Evolutionary conservation across 805 yeast genomes (phyloP).

Genomic region (Diddensiella caesifluorescens): DNA sequence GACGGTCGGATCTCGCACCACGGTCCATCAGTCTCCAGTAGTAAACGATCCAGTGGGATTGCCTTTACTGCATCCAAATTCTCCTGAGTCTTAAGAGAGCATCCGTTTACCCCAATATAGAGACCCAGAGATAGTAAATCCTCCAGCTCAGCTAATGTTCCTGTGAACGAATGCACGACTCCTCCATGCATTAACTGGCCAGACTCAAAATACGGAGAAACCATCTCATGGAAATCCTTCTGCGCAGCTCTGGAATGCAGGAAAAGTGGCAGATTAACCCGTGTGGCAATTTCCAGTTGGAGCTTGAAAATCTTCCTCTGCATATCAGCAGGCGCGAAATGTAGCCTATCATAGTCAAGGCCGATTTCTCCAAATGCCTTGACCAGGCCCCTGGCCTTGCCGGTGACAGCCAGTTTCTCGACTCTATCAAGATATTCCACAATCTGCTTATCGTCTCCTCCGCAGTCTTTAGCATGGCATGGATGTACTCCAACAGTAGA

Average conservation of each 20-base stretch:
- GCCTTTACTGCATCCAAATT: constrained; percentile 58
- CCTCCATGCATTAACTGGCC: constrained; percentile 47
- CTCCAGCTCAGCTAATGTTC: constrained; percentile 58
- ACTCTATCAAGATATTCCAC: constrained; percentile 46
- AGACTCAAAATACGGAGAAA: constrained; percentile 51
- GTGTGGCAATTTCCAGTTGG: constrained; percentile 61
- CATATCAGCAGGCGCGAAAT: constrained; percentile 61
- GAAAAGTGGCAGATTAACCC: constrained; percentile 65
- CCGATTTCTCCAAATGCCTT: constrained; percentile 95
- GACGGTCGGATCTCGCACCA: constrained; percentile 94
- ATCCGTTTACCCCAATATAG: constrained; percentile 84
- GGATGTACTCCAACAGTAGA: constrained; percentile 96
- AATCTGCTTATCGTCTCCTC: too few species aligned
- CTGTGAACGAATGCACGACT: constrained; percentile 96
- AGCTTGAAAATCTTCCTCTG: constrained; percentile 63
- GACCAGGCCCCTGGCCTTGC: constrained; percentile 47
- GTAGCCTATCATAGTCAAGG: constrained; percentile 84
- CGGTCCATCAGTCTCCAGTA: constrained; percentile 95
- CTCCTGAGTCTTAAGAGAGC: constrained; percentile 76
- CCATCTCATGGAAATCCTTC: constrained; percentile 63
- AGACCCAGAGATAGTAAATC: constrained; percentile 54
- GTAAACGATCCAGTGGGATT: constrained; percentile 65
- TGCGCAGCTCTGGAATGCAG: constrained; percentile 86
- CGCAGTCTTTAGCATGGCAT: constrained; percentile 68
- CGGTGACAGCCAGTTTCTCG: constrained; percentile 43